Evolutionary conservation across 2,329 filamentous ascomycete species (phyloP), one percentile per base, ranked within the genome.

Genomic region (Ceratocystiopsis sp.): DNA sequence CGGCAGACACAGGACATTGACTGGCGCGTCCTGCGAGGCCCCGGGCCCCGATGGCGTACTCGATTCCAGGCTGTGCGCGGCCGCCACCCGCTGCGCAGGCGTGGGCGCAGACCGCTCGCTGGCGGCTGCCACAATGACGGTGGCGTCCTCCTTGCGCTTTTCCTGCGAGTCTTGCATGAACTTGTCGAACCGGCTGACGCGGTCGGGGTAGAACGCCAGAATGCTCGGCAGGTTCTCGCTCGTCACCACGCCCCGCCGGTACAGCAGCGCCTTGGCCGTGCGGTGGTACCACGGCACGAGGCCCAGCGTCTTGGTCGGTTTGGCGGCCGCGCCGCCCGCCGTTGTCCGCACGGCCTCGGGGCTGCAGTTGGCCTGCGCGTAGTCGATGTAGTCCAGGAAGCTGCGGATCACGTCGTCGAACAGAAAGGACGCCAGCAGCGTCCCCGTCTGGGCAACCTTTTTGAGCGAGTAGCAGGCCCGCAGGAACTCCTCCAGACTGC

Each of bases 401-500:
- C 54, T 55, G 12, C 58, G 55, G 38, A 75, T 62, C 42, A 73
- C 69, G 43, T 74, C 71, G 49, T 75, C 71, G 46, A 64, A 73
- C 0, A 71, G 51, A 42, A 57, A 68, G 19, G 61, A 59, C 13
- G 61, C 57, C 16, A 71, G 51, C 16, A 71, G 51, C 10, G 55
- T 54, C 13, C 41, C 54, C 49, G 19, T 54, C 50, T 37, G 56
- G 54, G 2, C 68, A 54, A 42, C 57, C 59, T 16, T 63, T 54
- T 9, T 73, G 51, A 48, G 59, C 4, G 41, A 66, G 0, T 66
- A 52, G 41, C 68, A 64, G 0, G 65, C 66, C 18, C 57, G 58
- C 19, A 71, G 51, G 42, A 74, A 74, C 11, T 61, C 52, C 4
- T 49, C 50, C 4, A 60, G 51, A 21, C 51, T 62, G 2, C 63